phyloP scores from a whole-genome alignment of 2,329 filamentous ascomycete species.

The Trichoderma aggressivum region DNA sequence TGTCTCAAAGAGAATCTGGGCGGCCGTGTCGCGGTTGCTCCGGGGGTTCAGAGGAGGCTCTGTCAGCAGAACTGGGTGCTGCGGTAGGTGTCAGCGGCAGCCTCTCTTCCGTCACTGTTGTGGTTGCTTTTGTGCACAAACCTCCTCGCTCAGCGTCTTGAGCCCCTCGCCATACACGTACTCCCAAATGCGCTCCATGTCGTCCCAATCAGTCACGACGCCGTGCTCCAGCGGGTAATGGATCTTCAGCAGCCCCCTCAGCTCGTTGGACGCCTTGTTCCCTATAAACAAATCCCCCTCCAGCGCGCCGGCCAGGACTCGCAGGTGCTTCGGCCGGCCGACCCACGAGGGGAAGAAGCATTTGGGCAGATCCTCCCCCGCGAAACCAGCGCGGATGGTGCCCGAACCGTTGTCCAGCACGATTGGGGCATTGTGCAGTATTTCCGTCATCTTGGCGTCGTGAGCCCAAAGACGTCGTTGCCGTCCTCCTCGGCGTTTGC shows the following conservation, averaged over 20 bases:
- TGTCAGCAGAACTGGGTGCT: conserved; percentile 94
- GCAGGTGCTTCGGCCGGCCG: conserved; percentile 88
- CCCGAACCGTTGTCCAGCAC: conserved; percentile 99
- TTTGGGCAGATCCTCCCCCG: conserved; percentile 91
- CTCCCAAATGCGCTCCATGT: conserved; percentile 99
- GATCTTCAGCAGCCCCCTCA: conserved; percentile 92
- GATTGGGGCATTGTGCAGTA: conserved; percentile 93
- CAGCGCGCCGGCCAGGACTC: conserved; percentile 91
- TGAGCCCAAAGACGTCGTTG: not conserved
- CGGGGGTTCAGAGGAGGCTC: conserved; percentile 94
- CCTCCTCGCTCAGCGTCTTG: conserved; percentile 96
- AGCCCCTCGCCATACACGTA: conserved; percentile 95
- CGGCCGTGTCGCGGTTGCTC: conserved; percentile 91
- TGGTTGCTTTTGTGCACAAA: conserved; percentile 35
- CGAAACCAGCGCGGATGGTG: conserved; percentile 94
- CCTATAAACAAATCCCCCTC: conserved; percentile 98
- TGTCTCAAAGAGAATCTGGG: conserved; percentile 96
- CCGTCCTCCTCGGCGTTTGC: conserved; percentile 5
- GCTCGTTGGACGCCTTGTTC: conserved; percentile 78
- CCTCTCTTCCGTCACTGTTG: not conserved
- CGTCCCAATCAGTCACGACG: conserved; percentile 98
- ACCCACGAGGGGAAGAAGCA: conserved; percentile 98
- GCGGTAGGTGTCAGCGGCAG: conserved; percentile 35
- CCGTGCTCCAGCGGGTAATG: conserved; percentile 94
- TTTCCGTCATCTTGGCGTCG: conserved; percentile 48